These are phyloP conservation scores for Candida takata DNA, from an alignment of 805 yeast species.

Conservation along the genomic window DNA sequence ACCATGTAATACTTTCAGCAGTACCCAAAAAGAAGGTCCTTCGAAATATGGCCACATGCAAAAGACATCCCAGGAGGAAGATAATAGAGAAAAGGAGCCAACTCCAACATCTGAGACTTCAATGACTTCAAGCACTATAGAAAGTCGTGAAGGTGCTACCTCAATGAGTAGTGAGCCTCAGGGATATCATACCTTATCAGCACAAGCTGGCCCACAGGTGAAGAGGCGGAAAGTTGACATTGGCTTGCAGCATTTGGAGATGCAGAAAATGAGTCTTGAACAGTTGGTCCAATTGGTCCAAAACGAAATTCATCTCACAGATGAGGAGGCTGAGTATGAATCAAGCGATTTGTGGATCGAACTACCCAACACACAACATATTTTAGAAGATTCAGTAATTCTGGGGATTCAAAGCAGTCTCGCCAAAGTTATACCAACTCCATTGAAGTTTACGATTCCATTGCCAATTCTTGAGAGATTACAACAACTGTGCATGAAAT, in stretches of 20 bases:
- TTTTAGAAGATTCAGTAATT: constrained; percentile 18
- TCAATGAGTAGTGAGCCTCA: background rate
- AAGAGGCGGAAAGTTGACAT: constrained; percentile 17
- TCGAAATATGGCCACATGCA: too few relatives aligned
- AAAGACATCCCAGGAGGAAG: too few relatives aligned
- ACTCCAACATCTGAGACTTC: too few relatives aligned
- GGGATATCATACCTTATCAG: background rate
- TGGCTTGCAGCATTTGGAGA: constrained; percentile 11
- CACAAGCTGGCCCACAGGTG: background rate
- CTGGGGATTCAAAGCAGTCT: constrained; percentile 19
- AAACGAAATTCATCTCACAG: constrained; percentile 16
- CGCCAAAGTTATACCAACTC: constrained; percentile 12
- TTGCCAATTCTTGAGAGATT: constrained; percentile 27
- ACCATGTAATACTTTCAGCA: too few relatives aligned
- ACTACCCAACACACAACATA: constrained; percentile 14
- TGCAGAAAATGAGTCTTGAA: constrained; percentile 10
- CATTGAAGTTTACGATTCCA: constrained; percentile 11
- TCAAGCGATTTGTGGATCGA: constrained; percentile 22
- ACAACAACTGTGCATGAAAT: constrained; percentile 25
- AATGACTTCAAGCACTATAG: too few relatives aligned
- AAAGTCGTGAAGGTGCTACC: background rate
- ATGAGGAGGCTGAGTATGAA: constrained; percentile 23
- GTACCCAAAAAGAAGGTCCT: too few relatives aligned
- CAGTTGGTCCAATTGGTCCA: constrained; percentile 8
- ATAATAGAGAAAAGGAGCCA: too few relatives aligned